A percentile compares a stretch with the other conserved stretches of the same genome.
Conservation (phyloP, 2,329 filamentous ascomycete species). For the Pseudogymnoascus sp. region DNA sequence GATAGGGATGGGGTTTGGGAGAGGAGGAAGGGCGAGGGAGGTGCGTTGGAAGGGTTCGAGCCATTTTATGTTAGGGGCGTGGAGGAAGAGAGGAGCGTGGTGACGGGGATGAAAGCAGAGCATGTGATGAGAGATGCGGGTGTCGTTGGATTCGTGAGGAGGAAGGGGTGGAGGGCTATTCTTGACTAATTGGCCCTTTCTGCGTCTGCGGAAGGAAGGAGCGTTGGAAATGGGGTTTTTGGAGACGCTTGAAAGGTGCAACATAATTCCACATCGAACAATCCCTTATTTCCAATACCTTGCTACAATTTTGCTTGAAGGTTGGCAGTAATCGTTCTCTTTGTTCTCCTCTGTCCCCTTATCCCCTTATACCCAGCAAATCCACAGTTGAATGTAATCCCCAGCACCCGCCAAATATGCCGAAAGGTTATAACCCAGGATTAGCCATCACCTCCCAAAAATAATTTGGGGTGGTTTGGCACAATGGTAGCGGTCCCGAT, state of each 20-base stretch:
- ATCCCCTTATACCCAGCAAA: neutral
- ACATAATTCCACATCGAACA: neutral
- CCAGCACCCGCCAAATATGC: neutral
- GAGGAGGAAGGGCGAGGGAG: slow-evolving; percentile 15
- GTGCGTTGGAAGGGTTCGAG: slow-evolving; percentile 32
- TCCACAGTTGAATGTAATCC: neutral
- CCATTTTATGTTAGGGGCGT: slow-evolving; percentile 54
- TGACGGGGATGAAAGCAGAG: slow-evolving; percentile 50
- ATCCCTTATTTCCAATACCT: neutral
- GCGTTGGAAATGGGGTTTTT: neutral
- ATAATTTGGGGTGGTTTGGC: neutral
- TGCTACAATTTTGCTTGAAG: neutral
- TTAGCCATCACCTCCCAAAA: neutral
- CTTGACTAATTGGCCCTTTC: slow-evolving; percentile 26
- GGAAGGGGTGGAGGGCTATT: slow-evolving; percentile 51
- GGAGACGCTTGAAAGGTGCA: neutral
- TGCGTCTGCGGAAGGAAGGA: neutral
- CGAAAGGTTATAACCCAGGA: neutral
- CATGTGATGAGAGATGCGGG: slow-evolving; percentile 56
- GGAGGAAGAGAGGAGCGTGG: slow-evolving; percentile 54
- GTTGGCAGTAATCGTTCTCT: neutral
- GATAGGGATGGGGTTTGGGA: slow-evolving; percentile 20
- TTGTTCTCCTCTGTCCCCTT: neutral
- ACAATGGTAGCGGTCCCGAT: neutral
- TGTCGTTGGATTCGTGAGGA: slow-evolving; percentile 44